Evolutionary conservation across 2,329 filamentous ascomycete species (phyloP).

Genomic region (Ophiostoma ips): DNA sequence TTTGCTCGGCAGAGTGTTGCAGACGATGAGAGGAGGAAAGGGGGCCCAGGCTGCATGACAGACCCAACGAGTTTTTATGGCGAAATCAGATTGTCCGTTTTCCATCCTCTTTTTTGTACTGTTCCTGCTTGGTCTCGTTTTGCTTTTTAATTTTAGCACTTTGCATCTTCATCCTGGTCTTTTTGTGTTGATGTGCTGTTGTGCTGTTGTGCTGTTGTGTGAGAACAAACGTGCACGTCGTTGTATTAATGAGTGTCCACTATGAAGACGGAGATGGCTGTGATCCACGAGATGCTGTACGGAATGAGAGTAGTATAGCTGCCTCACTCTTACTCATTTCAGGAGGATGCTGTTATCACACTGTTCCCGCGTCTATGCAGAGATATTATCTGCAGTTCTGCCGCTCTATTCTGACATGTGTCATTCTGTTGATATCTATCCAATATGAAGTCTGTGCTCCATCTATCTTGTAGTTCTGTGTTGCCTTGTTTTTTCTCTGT

Average conservation of each 20-base stretch:
- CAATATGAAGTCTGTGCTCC: neutral
- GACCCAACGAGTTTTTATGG: conserved; percentile 10
- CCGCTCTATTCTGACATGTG: too few species aligned
- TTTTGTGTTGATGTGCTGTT: neutral
- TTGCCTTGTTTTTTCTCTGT: neutral
- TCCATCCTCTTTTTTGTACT: neutral
- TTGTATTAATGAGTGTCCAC: neutral
- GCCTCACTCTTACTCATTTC: too few species aligned
- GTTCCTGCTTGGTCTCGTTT: neutral
- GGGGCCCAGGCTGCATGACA: conserved; percentile 10
- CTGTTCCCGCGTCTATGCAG: too few species aligned
- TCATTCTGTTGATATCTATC: too few species aligned
- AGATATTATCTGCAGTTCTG: too few species aligned
- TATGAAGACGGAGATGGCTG: neutral
- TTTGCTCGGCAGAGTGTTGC: too few species aligned
- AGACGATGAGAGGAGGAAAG: conserved; percentile 7
- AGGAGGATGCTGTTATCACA: too few species aligned
- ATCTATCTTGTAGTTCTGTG: neutral
- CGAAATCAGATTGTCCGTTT: neutral
- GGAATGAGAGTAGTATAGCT: too few species aligned
- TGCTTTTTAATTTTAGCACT: neutral
- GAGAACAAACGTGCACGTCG: too few species aligned
- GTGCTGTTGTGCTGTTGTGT: too few species aligned
- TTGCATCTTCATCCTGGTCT: neutral
- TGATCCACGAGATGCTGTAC: too few species aligned